phyloP scores from a whole-genome alignment of 176 grass and related monocot species.

The Aegilops sharonensis region DNA sequence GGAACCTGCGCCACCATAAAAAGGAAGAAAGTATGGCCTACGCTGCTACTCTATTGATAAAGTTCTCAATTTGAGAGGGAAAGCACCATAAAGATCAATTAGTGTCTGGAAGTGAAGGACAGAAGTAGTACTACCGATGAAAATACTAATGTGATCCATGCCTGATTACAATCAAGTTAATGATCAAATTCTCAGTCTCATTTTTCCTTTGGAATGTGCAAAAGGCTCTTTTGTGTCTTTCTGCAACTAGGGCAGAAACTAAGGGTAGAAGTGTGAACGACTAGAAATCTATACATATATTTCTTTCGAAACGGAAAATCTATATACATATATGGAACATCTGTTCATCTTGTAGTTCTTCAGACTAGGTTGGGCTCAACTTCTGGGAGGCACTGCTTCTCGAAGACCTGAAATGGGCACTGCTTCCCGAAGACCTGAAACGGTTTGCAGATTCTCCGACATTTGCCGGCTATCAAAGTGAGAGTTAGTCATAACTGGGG shows the following conservation, averaged over 20 bases:
- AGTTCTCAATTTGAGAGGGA: background rate
- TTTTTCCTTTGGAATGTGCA: background rate
- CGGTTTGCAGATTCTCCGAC: background rate
- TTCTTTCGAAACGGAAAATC: too few species aligned
- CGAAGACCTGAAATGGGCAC: background rate
- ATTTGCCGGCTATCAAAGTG: background rate
- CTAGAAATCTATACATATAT: background rate
- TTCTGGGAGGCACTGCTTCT: background rate
- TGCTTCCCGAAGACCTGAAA: background rate
- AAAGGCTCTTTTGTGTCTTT: background rate
- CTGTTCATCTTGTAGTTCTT: background rate
- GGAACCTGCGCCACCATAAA: background rate
- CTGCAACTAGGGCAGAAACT: background rate
- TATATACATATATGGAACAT: slow-evolving; percentile 10
- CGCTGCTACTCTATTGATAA: background rate
- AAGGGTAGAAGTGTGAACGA: background rate
- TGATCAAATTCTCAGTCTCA: background rate
- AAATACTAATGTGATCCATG: background rate
- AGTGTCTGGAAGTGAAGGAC: too few species aligned
- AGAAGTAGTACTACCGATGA: background rate
- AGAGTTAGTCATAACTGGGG: background rate
- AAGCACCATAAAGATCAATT: background rate
- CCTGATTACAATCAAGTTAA: background rate
- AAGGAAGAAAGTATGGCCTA: background rate
- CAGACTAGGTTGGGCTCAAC: background rate